These are phyloP conservation scores for Hymenoscyphus repandus DNA, from an alignment of 2,329 filamentous ascomycete genomes.

Conservation along the genomic window DNA sequence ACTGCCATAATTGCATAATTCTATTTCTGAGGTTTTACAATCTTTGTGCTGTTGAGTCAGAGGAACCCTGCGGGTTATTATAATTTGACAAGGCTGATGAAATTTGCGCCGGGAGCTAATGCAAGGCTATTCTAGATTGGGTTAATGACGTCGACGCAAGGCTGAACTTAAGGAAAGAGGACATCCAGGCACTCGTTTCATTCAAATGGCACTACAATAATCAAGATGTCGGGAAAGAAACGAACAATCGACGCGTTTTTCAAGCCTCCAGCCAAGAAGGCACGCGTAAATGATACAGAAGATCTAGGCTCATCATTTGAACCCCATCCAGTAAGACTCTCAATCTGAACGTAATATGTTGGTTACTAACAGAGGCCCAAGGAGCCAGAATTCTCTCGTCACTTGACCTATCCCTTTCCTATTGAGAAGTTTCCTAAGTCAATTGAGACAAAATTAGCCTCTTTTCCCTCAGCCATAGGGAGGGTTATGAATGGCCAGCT, in stretches of 20 bases:
- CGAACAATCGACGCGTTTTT: slow-evolving; percentile 69
- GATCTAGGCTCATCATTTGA: background rate
- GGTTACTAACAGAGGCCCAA: background rate
- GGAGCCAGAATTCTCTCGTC: slow-evolving; percentile 30
- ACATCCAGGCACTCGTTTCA: too few relatives aligned
- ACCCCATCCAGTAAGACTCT: too few relatives aligned
- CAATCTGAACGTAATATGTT: background rate
- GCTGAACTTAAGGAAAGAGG: background rate
- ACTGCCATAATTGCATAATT: slow-evolving; percentile 27
- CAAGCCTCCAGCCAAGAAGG: slow-evolving; percentile 41
- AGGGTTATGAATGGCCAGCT: slow-evolving; percentile 59
- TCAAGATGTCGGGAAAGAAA: slow-evolving; percentile 38
- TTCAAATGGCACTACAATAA: background rate
- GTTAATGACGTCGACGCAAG: slow-evolving; percentile 10
- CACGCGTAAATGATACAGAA: slow-evolving; percentile 21
- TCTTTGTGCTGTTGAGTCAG: slow-evolving; percentile 5
- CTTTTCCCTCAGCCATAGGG: slow-evolving; percentile 47
- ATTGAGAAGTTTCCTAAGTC: slow-evolving; percentile 40
- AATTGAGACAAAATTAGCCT: slow-evolving; percentile 36
- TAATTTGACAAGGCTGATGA: slow-evolving; percentile 15
- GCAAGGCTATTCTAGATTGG: slow-evolving; percentile 2
- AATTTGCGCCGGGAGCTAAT: background rate
- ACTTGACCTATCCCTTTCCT: slow-evolving; percentile 46
- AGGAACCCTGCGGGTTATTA: too few relatives aligned
- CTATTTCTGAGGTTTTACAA: slow-evolving; percentile 8